Evolutionary conservation across 23 red algal genomes (phyloP), one percentile per base, ranked within the genome.

Genomic region (Gracilaria gracilis): DNA sequence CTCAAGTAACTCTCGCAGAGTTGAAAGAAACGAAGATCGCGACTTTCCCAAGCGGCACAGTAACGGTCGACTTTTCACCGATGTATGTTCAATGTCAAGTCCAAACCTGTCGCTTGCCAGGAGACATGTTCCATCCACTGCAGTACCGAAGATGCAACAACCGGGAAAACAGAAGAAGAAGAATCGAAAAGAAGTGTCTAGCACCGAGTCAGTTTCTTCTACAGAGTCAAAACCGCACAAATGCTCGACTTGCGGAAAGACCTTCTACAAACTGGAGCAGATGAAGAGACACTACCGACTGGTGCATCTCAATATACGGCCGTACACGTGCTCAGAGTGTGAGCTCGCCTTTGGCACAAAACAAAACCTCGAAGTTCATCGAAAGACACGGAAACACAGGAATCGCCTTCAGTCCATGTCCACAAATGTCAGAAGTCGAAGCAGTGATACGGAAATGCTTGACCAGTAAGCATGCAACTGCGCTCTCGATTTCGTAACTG

Each of bases 321-420:
- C 89, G 17, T 93, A 74, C 51, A 51, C 28, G 12, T 93, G 89
- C 42, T 20, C 46, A 23, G 64, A 39, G 7, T 93, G 89, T 57
- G 89, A 76, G n/a, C 32, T 93, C 15, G 50, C 80, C 19, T 93
- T 93, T 77, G 89, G 89, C 12, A 93, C 89, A 29, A 93, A 93
- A 78, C 89, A 93, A 62, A 93, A 93, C 58, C 59, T 93, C 31
- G 76, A 93, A 39, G 81, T 85, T 53, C 89, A 93, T 65, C 57
- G 82, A 62, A 93, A 66, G 31, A 93, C 89, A 50, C 51, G 81
- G 61, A 85, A 85, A 59, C 89, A 93, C 37, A 71, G 28, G 42
- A 31, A 57, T 38, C 84, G 84, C 28, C 44, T 57, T 4, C 35
- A 72, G 66, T 24, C 25, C 34, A 40, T 73, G 67, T 15, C 23